Evolutionary conservation across 345 rosid species (phyloP).

Genomic region (Acer saccharum): DNA sequence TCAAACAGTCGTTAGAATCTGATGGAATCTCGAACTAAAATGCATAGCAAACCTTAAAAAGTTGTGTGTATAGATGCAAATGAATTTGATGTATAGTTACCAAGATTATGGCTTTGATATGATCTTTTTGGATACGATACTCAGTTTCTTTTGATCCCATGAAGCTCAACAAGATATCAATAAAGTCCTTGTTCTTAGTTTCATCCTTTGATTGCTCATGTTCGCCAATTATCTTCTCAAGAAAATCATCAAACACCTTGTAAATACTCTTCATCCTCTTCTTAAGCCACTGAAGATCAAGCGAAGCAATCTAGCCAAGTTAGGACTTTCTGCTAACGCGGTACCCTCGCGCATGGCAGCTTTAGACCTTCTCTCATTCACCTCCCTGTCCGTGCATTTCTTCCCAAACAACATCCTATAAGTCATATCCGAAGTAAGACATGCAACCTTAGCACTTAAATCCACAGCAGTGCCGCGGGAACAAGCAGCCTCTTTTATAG

Average conservation of each 20-base stretch:
- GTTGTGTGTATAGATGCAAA: no score
- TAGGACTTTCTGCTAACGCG: constrained; percentile 14
- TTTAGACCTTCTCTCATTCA: constrained; percentile 30
- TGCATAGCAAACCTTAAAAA: no score
- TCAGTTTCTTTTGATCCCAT: constrained; percentile 17
- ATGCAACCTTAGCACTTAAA: constrained; percentile 25
- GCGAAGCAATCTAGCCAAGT: constrained; percentile 18
- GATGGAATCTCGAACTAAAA: no score
- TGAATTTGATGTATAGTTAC: neutral
- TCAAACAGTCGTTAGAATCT: no score
- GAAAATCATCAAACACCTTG: neutral
- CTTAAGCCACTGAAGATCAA: neutral
- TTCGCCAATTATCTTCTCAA: no score
- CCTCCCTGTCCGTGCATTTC: constrained; percentile 23
- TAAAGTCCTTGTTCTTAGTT: neutral
- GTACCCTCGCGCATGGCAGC: constrained; percentile 23
- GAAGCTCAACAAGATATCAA: neutral
- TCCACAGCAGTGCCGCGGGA: constrained; percentile 11
- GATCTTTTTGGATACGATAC: neutral
- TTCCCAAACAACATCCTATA: constrained; percentile 45
- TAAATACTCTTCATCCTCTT: neutral
- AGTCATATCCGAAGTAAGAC: constrained; percentile 28
- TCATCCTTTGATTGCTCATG: neutral
- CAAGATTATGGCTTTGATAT: neutral
- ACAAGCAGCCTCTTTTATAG: constrained; percentile 16